Evolutionary conservation across 768 basidiomycete species (phyloP), one percentile per base, ranked within the genome.

Genomic region (Pulveroboletus sp.): DNA sequence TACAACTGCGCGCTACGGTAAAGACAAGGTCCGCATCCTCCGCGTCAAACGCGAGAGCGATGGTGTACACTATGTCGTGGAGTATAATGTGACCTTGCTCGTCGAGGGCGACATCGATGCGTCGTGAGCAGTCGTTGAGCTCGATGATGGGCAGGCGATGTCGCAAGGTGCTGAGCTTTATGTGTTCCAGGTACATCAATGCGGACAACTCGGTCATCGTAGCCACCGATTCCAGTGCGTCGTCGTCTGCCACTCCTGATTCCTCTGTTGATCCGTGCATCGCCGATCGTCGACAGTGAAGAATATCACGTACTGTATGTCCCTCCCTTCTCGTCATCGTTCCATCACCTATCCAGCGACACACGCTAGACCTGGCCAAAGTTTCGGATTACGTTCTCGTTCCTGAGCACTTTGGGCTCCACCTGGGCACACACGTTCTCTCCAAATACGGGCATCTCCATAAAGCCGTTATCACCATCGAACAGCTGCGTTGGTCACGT

Each of bases 161-260:
- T 18, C 32, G 15, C 28, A 21, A 21, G 15, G n/a, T 15, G 18
- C 10, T 51, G 45, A 58, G 4, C 5, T 45, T 28, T 9, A 17
- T 28, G 8, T 28, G 28, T 41, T 43, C 39, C 39, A 90, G 90
- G 59, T 97, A 88, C 68, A 95, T 90, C 4, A 57, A 90, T 56
- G 91, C 89, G 0, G 91, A 97, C 63, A 98, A 98, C 69, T 78
- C 78, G 3, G 81, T 85, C 9, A 77, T 96, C 9, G 91, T 98
- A 2, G 85, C 94, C 3, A 98, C 93, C 1, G 94, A 98, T 70
- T 89, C 90, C 1, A 84, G 90, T 91, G 59, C 60, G 86, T 73
- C 32, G 5, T 44, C 4, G 0, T 4, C 7, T 1, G 14, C 8
- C 4, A 9, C 28, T 40, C 15, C 24, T 27, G 39, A 24, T 24